Evolutionary conservation across 306 rosid genomes (phyloP).

Genomic region (Fagus crenata): DNA sequence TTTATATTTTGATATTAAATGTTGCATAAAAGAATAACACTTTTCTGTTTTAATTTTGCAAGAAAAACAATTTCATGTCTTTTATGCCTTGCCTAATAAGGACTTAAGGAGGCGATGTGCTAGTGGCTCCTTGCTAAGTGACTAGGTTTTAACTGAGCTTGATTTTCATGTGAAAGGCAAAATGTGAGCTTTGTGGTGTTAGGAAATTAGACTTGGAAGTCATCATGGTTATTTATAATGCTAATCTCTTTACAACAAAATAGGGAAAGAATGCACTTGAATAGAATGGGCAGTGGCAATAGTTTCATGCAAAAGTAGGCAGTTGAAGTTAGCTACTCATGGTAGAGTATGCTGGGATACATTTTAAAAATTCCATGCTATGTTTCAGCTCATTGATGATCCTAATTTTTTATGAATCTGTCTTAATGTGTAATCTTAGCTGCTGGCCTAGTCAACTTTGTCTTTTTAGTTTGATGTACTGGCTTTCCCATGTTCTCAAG

Average conservation of each 20-base stretch:
- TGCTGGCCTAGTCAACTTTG: no score
- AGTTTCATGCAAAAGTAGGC: background rate
- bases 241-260: no score
- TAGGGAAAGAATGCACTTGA: background rate
- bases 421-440: no score
- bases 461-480: no score
- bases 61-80: background rate
- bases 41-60: background rate
- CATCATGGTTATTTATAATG: background rate
- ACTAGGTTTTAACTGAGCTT: background rate
- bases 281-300: background rate
- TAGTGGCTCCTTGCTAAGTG: background rate
- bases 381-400: no score
- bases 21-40: background rate
- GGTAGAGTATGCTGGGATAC: no score
- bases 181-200: background rate
- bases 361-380: no score
- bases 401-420: no score
- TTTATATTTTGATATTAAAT: background rate
- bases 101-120: no score
- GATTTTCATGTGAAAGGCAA: background rate
- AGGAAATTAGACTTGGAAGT: background rate
- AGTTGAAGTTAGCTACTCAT: background rate
- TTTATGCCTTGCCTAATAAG: no score
- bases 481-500: no score